Percentiles rank a stretch among this genome's conserved stretches.
phyloP scores from a whole-genome alignment of 1,284 basidiomycete genomes.

The Cryptococcus jaspeensis region DNA sequence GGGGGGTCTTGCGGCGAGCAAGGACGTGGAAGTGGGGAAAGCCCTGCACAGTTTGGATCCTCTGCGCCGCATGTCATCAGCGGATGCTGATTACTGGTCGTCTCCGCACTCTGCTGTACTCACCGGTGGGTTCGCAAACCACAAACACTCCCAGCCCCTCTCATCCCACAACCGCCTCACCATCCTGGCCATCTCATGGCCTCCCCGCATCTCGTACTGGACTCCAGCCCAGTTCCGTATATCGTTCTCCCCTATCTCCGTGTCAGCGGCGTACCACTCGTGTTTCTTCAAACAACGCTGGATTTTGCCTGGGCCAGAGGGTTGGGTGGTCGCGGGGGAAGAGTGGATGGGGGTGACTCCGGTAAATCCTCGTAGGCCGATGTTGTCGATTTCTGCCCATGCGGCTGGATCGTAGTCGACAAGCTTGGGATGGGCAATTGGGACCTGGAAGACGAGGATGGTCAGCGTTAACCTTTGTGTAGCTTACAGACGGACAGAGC shows the following conservation, averaged over 20 bases:
- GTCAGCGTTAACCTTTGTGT: not conserved
- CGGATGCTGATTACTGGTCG: conserved; percentile 33
- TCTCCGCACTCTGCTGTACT: conserved; percentile 7
- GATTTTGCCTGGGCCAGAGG: conserved; percentile 1
- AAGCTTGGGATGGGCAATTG: conserved; percentile 45
- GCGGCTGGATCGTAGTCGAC: conserved; percentile 34
- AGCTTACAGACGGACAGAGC: conserved; percentile 15
- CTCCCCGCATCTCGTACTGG: conserved; percentile 33
- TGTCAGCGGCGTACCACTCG: conserved; percentile 37
- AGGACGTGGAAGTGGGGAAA: conserved; percentile 51
- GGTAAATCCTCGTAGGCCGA: conserved; percentile 47
- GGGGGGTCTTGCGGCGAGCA: conserved; percentile 46
- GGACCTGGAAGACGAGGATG: conserved; percentile 22
- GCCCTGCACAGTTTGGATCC: conserved; percentile 46
- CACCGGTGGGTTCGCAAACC: conserved; percentile 41
- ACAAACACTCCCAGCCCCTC: conserved; percentile 50
- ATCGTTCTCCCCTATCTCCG: conserved; percentile 15
- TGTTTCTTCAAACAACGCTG: conserved; percentile 5
- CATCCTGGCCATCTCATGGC: conserved; percentile 45
- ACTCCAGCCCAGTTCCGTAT: conserved; percentile 35
- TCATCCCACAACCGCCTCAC: conserved; percentile 45
- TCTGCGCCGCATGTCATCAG: conserved; percentile 10
- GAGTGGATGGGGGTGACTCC: conserved; percentile 29
- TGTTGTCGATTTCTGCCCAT: conserved; percentile 41
- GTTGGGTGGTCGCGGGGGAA: not conserved